Evolutionary conservation across 495 filamentous ascomycete species (phyloP).

Genomic region (Aspergillus bertholletiae): DNA sequence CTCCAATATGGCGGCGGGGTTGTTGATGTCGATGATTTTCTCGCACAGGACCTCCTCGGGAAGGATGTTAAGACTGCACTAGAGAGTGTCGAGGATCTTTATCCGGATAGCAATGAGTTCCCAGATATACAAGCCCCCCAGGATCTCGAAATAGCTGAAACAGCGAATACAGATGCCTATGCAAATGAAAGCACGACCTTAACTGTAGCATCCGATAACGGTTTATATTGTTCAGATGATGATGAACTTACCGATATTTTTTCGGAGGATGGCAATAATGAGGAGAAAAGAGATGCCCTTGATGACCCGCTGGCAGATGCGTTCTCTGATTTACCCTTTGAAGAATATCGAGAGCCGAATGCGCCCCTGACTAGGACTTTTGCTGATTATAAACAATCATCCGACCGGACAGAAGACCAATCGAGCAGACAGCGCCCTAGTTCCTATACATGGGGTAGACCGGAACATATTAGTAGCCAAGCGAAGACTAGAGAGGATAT

Average conservation of each 20-base stretch:
- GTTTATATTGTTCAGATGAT: conserved; percentile 54
- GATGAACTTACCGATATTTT: conserved; percentile 25
- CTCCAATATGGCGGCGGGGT: conserved; percentile 41
- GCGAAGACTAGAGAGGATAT: neutral
- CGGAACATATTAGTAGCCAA: neutral
- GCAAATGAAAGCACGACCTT: conserved; percentile 49
- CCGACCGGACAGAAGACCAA: neutral
- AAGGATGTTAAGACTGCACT: conserved; percentile 66
- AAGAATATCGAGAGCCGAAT: neutral
- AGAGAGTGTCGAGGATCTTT: conserved; percentile 85
- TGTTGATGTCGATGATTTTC: conserved; percentile 61
- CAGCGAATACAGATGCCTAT: conserved; percentile 25
- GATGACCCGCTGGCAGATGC: conserved; percentile 9
- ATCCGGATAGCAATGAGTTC: conserved; percentile 56
- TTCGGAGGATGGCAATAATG: conserved; percentile 18
- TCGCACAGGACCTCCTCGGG: conserved; percentile 49
- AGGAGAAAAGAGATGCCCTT: conserved; percentile 9
- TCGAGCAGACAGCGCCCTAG: neutral
- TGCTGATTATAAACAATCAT: neutral
- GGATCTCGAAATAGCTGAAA: conserved; percentile 2
- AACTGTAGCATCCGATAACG: conserved; percentile 42
- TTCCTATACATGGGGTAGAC: neutral
- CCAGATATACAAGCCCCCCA: conserved; percentile 13
- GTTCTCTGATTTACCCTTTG: neutral
- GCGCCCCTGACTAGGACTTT: neutral